Evolutionary conservation across 2,329 filamentous ascomycete species (phyloP), one percentile per base, ranked within the genome.

Genomic region (Xylaria sp.): DNA sequence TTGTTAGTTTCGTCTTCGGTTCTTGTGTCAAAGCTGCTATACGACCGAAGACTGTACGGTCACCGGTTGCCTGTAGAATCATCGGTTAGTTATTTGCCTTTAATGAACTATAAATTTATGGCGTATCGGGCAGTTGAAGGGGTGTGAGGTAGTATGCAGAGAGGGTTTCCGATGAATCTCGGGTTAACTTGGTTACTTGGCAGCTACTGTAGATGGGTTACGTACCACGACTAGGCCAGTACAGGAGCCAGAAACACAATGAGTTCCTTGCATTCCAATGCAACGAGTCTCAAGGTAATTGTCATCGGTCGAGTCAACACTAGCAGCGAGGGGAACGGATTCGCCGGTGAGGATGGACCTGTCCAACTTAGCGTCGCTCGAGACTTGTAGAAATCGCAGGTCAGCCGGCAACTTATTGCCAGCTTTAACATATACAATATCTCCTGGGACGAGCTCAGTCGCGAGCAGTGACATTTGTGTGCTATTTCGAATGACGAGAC

Each of bases 241-340:
- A 60, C 87, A 90, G 25, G 83, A 89, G 2, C 92, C 92, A 6
- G 89, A 89, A 3, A 92, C 88, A 72, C 91, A 93, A 75, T 94
- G 91, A 0, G 92, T 93, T n/a, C 92, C 92, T 76, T 93, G 91
- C 10, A 94, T 84, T 25, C 91, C 92, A 62, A 94, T 92, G 73
- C 89, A 91, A 61, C 88, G 87, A 3, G 91, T 94, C 76, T 94
- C 92, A 35, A 94, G 87, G 75, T 92, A 93, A 78, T 93, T 93
- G 47, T 86, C 82, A 74, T 93, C 91, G 0, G 89, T 91, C 0
- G 85, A 87, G n/a, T 92, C 85, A 16, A 91, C 84, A 0, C 88
- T 86, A 1, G 86, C 91, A 3, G 86, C 80, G 48, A 40, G 35
- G 35, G 35, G 35, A 40, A 40, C 35, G 9, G 35, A 40, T 13